Percentiles rank a stretch among this genome's conserved stretches.
phyloP scores from a whole-genome alignment of 2,329 filamentous ascomycete genomes.

The Myriosclerotinia duriaeana region DNA sequence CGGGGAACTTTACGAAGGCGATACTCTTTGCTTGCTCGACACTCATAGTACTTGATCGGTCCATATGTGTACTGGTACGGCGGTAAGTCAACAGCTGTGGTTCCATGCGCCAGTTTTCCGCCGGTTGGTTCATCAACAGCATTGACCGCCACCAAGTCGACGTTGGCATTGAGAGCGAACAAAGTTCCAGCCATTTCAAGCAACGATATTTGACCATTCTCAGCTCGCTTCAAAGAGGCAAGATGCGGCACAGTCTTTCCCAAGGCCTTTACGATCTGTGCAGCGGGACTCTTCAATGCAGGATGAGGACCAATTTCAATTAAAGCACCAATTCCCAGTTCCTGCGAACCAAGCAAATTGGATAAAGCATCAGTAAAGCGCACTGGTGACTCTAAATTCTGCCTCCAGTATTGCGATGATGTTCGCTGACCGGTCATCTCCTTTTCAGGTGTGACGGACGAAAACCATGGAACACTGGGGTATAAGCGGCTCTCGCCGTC shows the following conservation, averaged over 20 bases:
- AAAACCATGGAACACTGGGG: too few relatives aligned
- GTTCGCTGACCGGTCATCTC: too few relatives aligned
- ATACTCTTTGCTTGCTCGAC: constrained; percentile 47
- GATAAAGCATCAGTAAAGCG: constrained; percentile 22
- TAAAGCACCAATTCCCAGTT: too few relatives aligned
- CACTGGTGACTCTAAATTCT: constrained; percentile 26
- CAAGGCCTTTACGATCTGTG: constrained; percentile 26
- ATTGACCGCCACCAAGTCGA: constrained; percentile 32
- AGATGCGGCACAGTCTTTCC: constrained; percentile 41
- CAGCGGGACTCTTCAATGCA: constrained; percentile 23
- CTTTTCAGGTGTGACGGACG: too few relatives aligned
- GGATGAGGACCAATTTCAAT: constrained; percentile 28
- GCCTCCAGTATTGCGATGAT: constrained; percentile 25
- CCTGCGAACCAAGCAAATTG: too few relatives aligned
- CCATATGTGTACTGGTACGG: constrained; percentile 50
- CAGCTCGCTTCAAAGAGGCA: constrained; percentile 17
- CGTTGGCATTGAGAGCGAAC: neutral
- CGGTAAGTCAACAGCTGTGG: constrained; percentile 37
- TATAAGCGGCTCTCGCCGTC: too few relatives aligned
- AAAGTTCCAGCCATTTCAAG: constrained; percentile 18
- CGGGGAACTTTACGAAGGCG: constrained; percentile 41
- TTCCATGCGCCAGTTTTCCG: constrained; percentile 4
- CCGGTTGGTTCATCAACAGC: constrained; percentile 31
- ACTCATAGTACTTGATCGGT: constrained; percentile 51
- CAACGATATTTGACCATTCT: constrained; percentile 9